Conservation (phyloP, 1,284 basidiomycete species). For the Boletus smithii region DNA sequence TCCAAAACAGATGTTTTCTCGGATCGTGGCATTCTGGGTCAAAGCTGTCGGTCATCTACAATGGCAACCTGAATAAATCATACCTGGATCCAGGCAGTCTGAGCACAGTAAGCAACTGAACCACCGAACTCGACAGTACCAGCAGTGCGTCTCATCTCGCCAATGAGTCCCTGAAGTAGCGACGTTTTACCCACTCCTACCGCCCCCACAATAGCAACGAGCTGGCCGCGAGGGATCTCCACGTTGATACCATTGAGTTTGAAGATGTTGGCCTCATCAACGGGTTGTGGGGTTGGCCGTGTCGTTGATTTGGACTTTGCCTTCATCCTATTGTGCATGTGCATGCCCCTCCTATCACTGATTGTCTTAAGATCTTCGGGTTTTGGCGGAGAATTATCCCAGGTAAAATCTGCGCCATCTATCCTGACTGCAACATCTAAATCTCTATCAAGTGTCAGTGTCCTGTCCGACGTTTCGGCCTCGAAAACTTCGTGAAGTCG, state of each 20-base stretch:
- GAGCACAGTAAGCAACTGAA: conserved; percentile 77
- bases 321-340: conserved; percentile 1
- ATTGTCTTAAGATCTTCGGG: conserved; percentile 35
- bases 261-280: conserved; percentile 19
- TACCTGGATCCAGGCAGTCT: conserved; percentile 86
- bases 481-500: conserved; percentile 73
- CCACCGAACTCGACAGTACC: conserved; percentile 71
- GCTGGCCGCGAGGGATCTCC: conserved; percentile 64
- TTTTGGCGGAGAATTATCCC: conserved; percentile 74
- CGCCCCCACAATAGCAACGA: conserved; percentile 79
- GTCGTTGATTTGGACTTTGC: background rate
- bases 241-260: conserved; percentile 52
- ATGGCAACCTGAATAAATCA: background rate
- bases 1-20: conserved; percentile 80
- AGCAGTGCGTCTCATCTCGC: conserved; percentile 69
- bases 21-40: conserved; percentile 60
- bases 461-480: conserved; percentile 69
- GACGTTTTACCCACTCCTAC: conserved; percentile 68
- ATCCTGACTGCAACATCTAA: conserved; percentile 64
- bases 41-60: background rate
- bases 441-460: conserved; percentile 46
- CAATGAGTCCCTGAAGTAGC: conserved; percentile 73
- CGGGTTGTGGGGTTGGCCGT: background rate
- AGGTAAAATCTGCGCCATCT: conserved; percentile 71
- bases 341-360: background rate